phyloP scores from a whole-genome alignment of 345 rosid species.

The Microthlaspi erraticum region DNA sequence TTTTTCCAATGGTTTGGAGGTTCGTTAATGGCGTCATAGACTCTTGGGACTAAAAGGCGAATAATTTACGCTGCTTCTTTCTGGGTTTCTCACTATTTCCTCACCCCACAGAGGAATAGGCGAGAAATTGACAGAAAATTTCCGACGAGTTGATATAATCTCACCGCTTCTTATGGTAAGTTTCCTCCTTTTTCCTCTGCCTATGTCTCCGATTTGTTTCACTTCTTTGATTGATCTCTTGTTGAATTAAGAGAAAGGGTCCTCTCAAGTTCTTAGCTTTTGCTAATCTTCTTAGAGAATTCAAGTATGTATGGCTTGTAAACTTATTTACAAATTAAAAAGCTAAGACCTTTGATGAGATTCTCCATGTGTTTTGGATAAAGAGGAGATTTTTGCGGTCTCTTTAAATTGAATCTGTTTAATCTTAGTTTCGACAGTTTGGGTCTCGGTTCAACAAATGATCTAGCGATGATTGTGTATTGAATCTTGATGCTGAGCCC shows the following conservation, averaged over 20 bases:
- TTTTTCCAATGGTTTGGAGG: conserved; percentile 58
- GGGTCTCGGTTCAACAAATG: background rate
- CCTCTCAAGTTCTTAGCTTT: conserved; percentile 43
- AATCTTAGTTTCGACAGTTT: background rate
- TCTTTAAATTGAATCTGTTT: conserved; percentile 14
- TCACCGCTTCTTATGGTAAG: conserved; percentile 36
- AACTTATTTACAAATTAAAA: background rate
- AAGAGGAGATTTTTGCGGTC: background rate
- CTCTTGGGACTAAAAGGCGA: conserved; percentile 61
- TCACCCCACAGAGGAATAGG: conserved; percentile 33
- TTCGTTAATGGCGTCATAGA: conserved; percentile 61
- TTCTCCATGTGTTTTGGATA: background rate
- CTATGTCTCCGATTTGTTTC: background rate
- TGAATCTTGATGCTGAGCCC: too few relatives aligned
- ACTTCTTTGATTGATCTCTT: background rate
- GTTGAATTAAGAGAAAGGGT: conserved; percentile 45
- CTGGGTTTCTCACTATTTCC: conserved; percentile 37
- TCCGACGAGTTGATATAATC: background rate
- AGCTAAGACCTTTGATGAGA: conserved; percentile 28
- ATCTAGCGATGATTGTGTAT: background rate
- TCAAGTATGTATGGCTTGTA: conserved; percentile 4
- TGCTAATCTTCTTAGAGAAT: background rate
- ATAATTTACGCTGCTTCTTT: conserved; percentile 43
- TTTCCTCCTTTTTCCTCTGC: conserved; percentile 10
- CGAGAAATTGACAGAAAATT: conserved; percentile 28